Conservation (phyloP, 106 monocot species). For the Acorus calamus region DNA sequence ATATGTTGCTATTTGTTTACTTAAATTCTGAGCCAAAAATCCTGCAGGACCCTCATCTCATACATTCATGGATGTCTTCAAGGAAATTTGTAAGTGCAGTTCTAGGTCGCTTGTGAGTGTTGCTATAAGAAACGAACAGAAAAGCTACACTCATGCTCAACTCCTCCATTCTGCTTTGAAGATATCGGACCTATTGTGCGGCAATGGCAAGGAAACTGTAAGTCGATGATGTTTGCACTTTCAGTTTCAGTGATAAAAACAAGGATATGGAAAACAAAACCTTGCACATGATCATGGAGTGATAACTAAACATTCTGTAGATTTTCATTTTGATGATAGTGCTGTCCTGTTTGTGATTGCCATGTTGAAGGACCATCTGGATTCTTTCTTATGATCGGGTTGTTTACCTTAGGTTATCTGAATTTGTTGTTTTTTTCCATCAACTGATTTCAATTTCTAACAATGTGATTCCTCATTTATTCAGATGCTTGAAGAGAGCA, state of each 20-base stretch:
- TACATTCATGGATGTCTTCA: constrained; percentile 75
- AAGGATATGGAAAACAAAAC: too few relatives aligned
- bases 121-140: constrained; percentile 65
- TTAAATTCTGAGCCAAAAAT: too few relatives aligned
- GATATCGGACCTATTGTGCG: constrained; percentile 40
- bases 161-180: constrained; percentile 53
- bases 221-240: constrained; percentile 1
- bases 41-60: constrained; percentile 11
- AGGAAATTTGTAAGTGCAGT: constrained; percentile 33
- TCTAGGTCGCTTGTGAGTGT: constrained; percentile 29
- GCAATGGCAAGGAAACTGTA: constrained; percentile 22
- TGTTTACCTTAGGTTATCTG: not conserved
- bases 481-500: constrained; percentile 5
- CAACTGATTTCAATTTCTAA: not conserved
- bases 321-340: too few relatives aligned
- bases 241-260: not conserved
- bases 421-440: not conserved
- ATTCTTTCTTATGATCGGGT: not conserved
- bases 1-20: too few relatives aligned
- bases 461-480: constrained; percentile 1
- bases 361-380: too few relatives aligned
- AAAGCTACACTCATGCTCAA: constrained; percentile 61
- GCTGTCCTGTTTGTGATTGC: too few relatives aligned
- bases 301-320: too few relatives aligned
- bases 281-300: too few relatives aligned